Percentiles rank a stretch among this genome's conserved stretches.
Evolutionary conservation across 768 basidiomycete species (phyloP).

Genomic region (Termitomyces sp.): DNA sequence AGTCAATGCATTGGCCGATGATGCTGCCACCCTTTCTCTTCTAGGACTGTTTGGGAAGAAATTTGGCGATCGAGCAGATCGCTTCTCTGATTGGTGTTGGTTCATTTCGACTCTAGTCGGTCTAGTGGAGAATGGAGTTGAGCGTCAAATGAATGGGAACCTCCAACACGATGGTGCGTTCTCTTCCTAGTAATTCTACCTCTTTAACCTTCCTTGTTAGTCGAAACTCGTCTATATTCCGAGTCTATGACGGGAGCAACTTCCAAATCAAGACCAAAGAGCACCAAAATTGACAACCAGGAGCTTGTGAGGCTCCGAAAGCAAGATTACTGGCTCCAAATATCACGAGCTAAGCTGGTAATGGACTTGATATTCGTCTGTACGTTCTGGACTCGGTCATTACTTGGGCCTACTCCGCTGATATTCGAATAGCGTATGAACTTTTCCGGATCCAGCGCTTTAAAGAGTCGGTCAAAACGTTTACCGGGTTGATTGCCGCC

Average conservation of each 20-base stretch:
- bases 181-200: background rate
- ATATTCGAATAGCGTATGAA: slow-evolving; percentile 55
- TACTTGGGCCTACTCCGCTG: slow-evolving; percentile 6
- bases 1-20: slow-evolving; percentile 69
- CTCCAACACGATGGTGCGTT: slow-evolving; percentile 56
- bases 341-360: slow-evolving; percentile 62
- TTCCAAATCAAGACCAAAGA: slow-evolving; percentile 58
- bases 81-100: slow-evolving; percentile 86
- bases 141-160: slow-evolving; percentile 62
- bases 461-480: slow-evolving; percentile 53
- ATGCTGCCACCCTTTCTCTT: slow-evolving; percentile 68
- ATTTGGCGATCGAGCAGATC: slow-evolving; percentile 62
- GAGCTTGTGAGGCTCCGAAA: slow-evolving; percentile 62
- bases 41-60: slow-evolving; percentile 64
- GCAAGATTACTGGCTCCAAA: slow-evolving; percentile 73
- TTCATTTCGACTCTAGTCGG: slow-evolving; percentile 72
- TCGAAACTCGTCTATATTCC: slow-evolving; percentile 64
- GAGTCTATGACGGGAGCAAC: slow-evolving; percentile 72
- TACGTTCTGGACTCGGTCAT: slow-evolving; percentile 28
- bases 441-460: slow-evolving; percentile 66
- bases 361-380: slow-evolving; percentile 91
- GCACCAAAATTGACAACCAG: slow-evolving; percentile 57
- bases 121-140: slow-evolving; percentile 79
- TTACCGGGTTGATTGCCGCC: slow-evolving; percentile 65
- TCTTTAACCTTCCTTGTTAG: slow-evolving; percentile 27